Percentiles rank a stretch among this genome's conserved stretches.
Evolutionary conservation across 2,329 filamentous ascomycete genomes (phyloP).

Genomic region (Pseudogymnoascus sp.): DNA sequence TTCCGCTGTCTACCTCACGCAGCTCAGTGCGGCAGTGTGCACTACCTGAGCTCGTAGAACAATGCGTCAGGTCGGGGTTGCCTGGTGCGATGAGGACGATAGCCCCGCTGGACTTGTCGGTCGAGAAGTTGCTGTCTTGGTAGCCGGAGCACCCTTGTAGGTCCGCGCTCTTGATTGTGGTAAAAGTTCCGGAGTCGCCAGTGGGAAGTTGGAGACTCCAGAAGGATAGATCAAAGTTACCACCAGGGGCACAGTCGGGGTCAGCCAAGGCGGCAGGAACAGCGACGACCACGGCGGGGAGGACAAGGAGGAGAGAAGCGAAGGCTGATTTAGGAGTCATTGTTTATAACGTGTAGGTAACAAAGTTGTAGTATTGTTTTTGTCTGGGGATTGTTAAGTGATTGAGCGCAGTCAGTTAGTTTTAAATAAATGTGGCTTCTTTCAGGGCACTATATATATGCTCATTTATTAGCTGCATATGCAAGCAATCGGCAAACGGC

Average conservation of each 20-base stretch:
- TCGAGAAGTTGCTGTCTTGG: constrained; percentile 1
- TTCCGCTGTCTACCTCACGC: not conserved
- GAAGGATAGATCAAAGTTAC: constrained; percentile 10
- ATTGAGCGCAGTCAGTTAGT: not conserved
- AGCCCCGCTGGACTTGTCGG: constrained; percentile 2
- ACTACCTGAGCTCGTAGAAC: not conserved
- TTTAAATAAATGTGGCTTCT: not conserved
- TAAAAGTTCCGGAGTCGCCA: not conserved
- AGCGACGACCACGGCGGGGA: not conserved
- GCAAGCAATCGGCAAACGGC: not conserved
- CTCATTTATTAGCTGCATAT: not conserved
- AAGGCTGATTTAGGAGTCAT: not conserved
- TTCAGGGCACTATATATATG: not conserved
- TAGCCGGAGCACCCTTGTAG: constrained; percentile 6
- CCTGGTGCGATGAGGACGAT: constrained; percentile 1
- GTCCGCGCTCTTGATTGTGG: not conserved
- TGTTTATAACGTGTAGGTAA: not conserved
- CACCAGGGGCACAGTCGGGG: constrained; percentile 30
- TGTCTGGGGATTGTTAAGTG: not conserved
- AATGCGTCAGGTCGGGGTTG: constrained; percentile 1
- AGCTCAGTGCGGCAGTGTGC: constrained; percentile 2
- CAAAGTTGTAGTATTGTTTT: not conserved
- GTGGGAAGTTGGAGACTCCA: constrained; percentile 7
- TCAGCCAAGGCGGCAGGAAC: constrained; percentile 14
- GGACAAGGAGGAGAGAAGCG: not conserved